Evolutionary conservation across 768 basidiomycete species (phyloP).

Genomic region (Pleurotus pulmonarius): DNA sequence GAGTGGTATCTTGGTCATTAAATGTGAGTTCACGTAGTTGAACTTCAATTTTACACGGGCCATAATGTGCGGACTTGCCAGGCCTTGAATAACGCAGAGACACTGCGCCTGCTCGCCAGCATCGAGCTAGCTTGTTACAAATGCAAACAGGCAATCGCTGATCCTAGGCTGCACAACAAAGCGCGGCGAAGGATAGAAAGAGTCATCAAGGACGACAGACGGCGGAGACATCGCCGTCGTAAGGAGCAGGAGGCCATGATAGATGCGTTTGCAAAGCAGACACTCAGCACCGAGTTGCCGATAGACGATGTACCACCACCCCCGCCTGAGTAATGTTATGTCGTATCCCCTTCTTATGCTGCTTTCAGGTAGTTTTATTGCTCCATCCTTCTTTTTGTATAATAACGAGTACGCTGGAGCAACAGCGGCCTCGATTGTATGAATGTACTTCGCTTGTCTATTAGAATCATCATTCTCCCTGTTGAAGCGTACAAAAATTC

Average conservation of each 20-base stretch:
- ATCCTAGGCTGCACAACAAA: constrained; percentile 64
- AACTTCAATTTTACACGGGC: neutral
- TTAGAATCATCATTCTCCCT: constrained; percentile 2
- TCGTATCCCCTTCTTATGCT: neutral
- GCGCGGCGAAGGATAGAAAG: constrained; percentile 70
- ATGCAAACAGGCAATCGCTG: constrained; percentile 63
- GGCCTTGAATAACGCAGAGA: constrained; percentile 83
- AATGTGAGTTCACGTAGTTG: constrained; percentile 50
- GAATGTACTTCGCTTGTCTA: neutral
- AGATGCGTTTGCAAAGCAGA: constrained; percentile 68
- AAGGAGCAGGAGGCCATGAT: constrained; percentile 84
- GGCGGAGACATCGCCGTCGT: constrained; percentile 74
- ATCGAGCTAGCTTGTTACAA: constrained; percentile 83
- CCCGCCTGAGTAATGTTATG: constrained; percentile 15
- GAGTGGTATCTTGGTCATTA: constrained; percentile 82
- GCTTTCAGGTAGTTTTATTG: constrained; percentile 4
- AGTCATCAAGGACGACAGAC: constrained; percentile 81
- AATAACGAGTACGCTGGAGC: constrained; percentile 3
- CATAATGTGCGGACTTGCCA: constrained; percentile 20
- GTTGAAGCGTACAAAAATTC: no score
- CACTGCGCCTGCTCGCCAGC: constrained; percentile 74
- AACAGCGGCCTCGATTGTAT: neutral
- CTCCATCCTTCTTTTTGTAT: constrained; percentile 6
- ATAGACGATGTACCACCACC: constrained; percentile 18
- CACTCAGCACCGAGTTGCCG: constrained; percentile 28